These are phyloP conservation scores for Cystobasidium tubakii DNA, from an alignment of 768 basidiomycete species.

Conservation along the genomic window DNA sequence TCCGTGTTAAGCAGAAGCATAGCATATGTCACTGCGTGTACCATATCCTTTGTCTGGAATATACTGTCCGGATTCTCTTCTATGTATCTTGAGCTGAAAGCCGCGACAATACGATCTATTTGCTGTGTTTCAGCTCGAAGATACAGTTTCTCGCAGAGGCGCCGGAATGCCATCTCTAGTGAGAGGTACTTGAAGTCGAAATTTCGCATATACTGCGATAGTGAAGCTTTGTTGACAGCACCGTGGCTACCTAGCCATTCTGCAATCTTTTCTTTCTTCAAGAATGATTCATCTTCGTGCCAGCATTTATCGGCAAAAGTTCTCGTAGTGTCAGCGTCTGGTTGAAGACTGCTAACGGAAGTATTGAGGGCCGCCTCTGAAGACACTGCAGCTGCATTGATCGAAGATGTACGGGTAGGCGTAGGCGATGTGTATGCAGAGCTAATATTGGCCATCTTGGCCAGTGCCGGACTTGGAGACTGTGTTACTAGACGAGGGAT, in stretches of 20 bases:
- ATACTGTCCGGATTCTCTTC: constrained; percentile 74
- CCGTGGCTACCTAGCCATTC: constrained; percentile 87
- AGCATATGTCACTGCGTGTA: constrained; percentile 92
- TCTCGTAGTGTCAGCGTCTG: constrained; percentile 54
- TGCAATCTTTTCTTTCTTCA: constrained; percentile 84
- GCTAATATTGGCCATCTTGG: neutral
- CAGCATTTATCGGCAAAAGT: constrained; percentile 73
- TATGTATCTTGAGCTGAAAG: constrained; percentile 83
- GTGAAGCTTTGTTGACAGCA: constrained; percentile 65
- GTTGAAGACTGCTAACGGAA: constrained; percentile 10
- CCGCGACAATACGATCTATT: constrained; percentile 89
- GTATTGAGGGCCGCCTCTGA: neutral
- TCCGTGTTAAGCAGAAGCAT: constrained; percentile 92
- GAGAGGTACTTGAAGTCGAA: constrained; percentile 80
- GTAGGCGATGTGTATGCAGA: constrained; percentile 12
- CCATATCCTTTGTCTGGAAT: constrained; percentile 80
- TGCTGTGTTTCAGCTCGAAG: constrained; percentile 96
- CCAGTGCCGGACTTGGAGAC: constrained; percentile 33
- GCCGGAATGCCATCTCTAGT: constrained; percentile 86
- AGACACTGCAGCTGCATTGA: neutral
- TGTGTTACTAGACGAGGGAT: constrained; percentile 30
- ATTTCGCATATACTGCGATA: constrained; percentile 74
- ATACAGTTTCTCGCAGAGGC: constrained; percentile 81
- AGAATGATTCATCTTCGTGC: constrained; percentile 75
- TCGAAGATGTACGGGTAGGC: neutral